Evolutionary conservation across 148 eudicot genomes (phyloP).

Genomic region (Diospyros lotus): DNA sequence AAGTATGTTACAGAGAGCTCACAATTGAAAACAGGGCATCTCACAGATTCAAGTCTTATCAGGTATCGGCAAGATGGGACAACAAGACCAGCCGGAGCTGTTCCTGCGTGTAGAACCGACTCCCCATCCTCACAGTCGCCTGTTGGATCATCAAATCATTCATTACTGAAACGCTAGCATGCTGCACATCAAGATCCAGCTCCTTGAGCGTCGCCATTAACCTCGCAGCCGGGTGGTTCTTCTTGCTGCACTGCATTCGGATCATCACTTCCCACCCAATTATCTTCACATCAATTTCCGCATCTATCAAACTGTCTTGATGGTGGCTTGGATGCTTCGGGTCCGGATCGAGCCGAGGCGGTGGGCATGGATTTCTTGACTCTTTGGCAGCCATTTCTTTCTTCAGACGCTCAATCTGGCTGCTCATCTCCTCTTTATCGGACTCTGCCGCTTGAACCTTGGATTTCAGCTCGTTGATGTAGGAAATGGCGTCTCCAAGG

Average conservation of each 20-base stretch:
- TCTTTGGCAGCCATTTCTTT: conserved; percentile 44
- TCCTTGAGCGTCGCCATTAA: conserved; percentile 74
- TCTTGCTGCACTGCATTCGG: conserved; percentile 62
- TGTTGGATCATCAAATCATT: conserved; percentile 95
- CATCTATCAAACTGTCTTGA: conserved; percentile 23
- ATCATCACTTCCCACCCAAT: conserved; percentile 89
- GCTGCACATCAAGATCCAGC: conserved; percentile 68
- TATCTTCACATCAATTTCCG: conserved; percentile 78
- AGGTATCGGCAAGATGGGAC: conserved; percentile 41
- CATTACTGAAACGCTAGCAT: conserved; percentile 80
- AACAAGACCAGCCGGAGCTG: conserved; percentile 54
- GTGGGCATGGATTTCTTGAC: conserved; percentile 14
- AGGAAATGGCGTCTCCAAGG: conserved; percentile 78
- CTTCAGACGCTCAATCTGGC: conserved; percentile 44
- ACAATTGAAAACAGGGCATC: not conserved
- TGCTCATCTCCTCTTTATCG: conserved; percentile 48
- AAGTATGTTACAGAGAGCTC: not conserved
- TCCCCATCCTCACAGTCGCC: conserved; percentile 72
- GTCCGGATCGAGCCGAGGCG: conserved; percentile 10
- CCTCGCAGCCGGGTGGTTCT: conserved; percentile 83
- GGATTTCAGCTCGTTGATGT: conserved; percentile 67
- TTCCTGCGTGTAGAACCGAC: conserved; percentile 59
- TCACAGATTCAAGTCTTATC: conserved; percentile 12
- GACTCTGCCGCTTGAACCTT: conserved; percentile 43
- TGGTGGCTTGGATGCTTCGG: conserved; percentile 11